Conservation (phyloP, 306 rosid species). For the Cajanus cajan region DNA sequence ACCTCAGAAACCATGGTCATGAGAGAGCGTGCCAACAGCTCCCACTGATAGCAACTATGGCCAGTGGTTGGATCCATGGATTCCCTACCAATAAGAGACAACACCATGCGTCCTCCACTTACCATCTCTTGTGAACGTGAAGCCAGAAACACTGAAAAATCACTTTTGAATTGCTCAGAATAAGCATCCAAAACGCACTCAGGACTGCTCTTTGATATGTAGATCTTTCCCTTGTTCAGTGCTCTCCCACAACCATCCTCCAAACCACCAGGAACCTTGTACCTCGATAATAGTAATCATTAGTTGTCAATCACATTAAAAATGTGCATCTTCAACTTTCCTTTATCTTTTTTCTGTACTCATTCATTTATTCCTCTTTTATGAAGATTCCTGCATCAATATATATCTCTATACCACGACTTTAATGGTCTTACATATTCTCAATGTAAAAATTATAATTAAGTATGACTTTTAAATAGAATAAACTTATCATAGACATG, state of each 20-base stretch:
- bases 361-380: too few species aligned
- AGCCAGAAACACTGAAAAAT: constrained; percentile 52
- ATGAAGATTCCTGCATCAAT: too few species aligned
- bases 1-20: constrained; percentile 61
- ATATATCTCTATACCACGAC: too few species aligned
- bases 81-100: constrained; percentile 61
- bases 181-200: constrained; percentile 57
- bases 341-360: too few species aligned
- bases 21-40: constrained; percentile 60
- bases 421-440: too few species aligned
- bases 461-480: too few species aligned
- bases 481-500: too few species aligned
- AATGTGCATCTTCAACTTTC: too few species aligned
- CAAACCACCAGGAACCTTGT: constrained; percentile 48
- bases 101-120: constrained; percentile 57
- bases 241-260: constrained; percentile 3
- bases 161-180: constrained; percentile 49
- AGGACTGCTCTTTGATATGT: constrained; percentile 67
- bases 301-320: too few species aligned
- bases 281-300: not conserved
- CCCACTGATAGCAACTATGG: constrained; percentile 62
- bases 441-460: too few species aligned
- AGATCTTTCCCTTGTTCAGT: constrained; percentile 65
- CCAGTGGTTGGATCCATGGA: constrained; percentile 52
- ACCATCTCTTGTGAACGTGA: constrained; percentile 56